Base-by-base conservation (phyloP, 176 grass and related monocot genomes). In the Ensete ventricosum region DNA sequence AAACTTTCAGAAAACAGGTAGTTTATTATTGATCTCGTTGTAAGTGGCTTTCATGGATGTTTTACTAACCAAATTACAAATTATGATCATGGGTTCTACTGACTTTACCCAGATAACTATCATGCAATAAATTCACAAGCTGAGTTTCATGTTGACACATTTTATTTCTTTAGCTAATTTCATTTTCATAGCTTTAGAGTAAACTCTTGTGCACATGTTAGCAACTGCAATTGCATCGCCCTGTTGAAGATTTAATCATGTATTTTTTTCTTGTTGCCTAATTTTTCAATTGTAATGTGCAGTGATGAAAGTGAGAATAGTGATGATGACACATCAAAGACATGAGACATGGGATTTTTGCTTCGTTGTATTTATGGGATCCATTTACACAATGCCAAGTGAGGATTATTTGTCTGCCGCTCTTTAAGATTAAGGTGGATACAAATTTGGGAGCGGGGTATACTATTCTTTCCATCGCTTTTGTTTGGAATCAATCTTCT, bases 1-100 rank as follows among this genome's bases (percentile, higher is more conserved):
- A 99, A 99, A 80, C 84, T 99, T 89, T 85, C 78, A 25, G 90
- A 94, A 79, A 87, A 89, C 77, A 94, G 90, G 90, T 97, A 85
- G 64, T 60, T 29, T 53, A 75, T 50, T n/a, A 72, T 73, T 53
- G 12, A 63, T 81, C 49, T 66, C 24, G 17, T 74, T 76, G 52
- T 74, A 27, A 16, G 17, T 62, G 7, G 8, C 51, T 72, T 50
- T 20, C 6, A 20, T 34, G 53, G 34, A 43, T 43, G 34, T 43
- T 43, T 43, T 43, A 43, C 4, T 43, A 43, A 43, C 34, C 34
- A 43, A 43, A 43, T 6, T 43, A 43, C 14, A 27, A 51, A 21
- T 62, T 55, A 51, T 14, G 16, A 49, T 50, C 11, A 50, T 73
- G 14, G 21, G 34, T 75, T 55, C 57, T 23, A 27, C 54, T 34